Evolutionary conservation across 2,329 filamentous ascomycete genomes (phyloP).

Genomic region (Byssoonygena ceratinophila): DNA sequence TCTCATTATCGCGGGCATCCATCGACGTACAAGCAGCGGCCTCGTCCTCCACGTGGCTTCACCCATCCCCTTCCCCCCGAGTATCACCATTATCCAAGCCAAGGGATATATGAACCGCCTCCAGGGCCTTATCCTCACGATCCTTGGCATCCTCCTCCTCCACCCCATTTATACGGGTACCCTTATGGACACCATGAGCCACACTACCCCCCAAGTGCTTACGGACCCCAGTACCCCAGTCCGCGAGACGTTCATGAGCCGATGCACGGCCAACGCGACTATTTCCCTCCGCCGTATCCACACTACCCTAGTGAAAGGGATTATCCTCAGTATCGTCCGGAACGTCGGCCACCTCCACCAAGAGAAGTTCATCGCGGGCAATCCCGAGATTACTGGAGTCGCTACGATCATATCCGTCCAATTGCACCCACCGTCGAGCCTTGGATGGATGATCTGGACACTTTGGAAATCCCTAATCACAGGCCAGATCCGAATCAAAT

Average conservation of each 20-base stretch:
- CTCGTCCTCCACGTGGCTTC: slow-evolving; percentile 17
- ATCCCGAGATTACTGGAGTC: slow-evolving; percentile 10
- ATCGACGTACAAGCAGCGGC: slow-evolving; percentile 18
- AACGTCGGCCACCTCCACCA: slow-evolving; percentile 10
- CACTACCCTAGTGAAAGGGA: slow-evolving; percentile 5
- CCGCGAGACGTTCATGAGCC: slow-evolving; percentile 13
- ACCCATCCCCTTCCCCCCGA: slow-evolving; percentile 19
- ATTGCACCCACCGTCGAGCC: slow-evolving; percentile 14
- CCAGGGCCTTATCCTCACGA: slow-evolving; percentile 17
- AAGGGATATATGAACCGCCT: slow-evolving; percentile 17
- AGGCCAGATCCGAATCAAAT: slow-evolving; percentile 13
- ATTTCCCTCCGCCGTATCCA: slow-evolving; percentile 13
- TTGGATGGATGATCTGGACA: slow-evolving; percentile 16
- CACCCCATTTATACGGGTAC: slow-evolving; percentile 19
- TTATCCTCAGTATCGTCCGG: slow-evolving; percentile 9
- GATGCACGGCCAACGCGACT: slow-evolving; percentile 13
- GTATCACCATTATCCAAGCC: slow-evolving; percentile 19
- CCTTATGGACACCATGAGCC: slow-evolving; percentile 19
- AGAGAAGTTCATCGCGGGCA: slow-evolving; percentile 8
- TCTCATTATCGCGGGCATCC: slow-evolving; percentile 16
- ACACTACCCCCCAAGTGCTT: slow-evolving; percentile 16
- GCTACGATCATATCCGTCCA: slow-evolving; percentile 11
- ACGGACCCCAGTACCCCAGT: slow-evolving; percentile 15
- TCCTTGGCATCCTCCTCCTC: slow-evolving; percentile 19
- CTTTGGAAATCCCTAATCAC: slow-evolving; percentile 14